Base-by-base conservation (phyloP, 163 green algal genomes). In the Picocystis sp. region DNA sequence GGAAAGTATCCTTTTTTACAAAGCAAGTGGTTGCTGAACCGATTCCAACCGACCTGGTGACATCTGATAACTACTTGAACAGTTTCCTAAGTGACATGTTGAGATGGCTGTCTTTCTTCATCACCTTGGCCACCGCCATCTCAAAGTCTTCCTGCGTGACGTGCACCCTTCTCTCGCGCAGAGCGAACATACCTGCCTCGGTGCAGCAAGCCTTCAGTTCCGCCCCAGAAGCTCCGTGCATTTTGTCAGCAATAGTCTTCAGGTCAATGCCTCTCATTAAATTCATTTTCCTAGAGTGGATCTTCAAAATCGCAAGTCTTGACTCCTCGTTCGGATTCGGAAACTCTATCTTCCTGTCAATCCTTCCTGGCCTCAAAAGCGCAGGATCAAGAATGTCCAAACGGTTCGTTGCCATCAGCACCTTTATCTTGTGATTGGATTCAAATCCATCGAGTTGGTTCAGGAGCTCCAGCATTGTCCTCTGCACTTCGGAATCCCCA, bases 371-470 rank as follows among this genome's bases (percentile, higher is more conserved):
- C 19, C 90, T 79, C 58, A 99, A 79, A 62, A 99, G 80, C 6
- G 90, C 90, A 11, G 78, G 56, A 66, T 99, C 90, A 45, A 99
- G 70, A 65, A 99, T 99, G 76, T 99, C 90, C 49, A 99, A 94
- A 42, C 90, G 70, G 73, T 99, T 99, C 56, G 90, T 99, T 19
- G 90, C 90, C 90, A 99, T 99, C n/a, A 99, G 77, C 47, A 97
- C 83, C 80, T 97, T 97, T 75, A 97, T 96, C 68, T 96, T 93
- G 67, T 97, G 96, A 44, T 73, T 89, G 11, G 84, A 86, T 76
- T 99, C 90, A 62, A 99, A 99, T 10, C 90, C 90, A 62, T 99
- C 89, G 48, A 99, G 79, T 81, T 99, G 90, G 73, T 99, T 99
- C 23, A 99, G 80, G 56, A 99, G 77, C 78, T 99, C 90, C 24